A percentile compares a stretch with the other conserved stretches of the same genome.
phyloP scores from a whole-genome alignment of 1,284 basidiomycete genomes.

The Mycosarcoma mackinlayi region DNA sequence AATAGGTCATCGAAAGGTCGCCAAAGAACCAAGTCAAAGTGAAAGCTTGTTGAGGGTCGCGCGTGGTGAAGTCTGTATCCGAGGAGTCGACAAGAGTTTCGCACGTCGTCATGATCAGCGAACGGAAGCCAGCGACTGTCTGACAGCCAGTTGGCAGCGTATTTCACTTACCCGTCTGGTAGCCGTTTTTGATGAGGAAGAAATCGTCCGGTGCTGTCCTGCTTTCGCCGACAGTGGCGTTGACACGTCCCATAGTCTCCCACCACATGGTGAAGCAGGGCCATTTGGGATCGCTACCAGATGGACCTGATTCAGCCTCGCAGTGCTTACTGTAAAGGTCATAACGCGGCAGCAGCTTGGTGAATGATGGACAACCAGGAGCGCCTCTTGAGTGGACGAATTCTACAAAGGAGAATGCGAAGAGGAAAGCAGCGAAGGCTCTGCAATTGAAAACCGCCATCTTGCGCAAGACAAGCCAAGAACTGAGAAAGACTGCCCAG shows the following conservation, averaged over 20 bases:
- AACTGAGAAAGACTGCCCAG: too few relatives aligned
- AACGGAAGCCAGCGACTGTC: too few relatives aligned
- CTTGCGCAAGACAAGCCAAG: too few relatives aligned
- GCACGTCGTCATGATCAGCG: too few relatives aligned
- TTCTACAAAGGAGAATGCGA: background rate
- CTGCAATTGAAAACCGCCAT: too few relatives aligned
- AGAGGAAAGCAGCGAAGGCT: background rate
- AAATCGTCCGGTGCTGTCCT: background rate
- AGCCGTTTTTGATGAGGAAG: slow-evolving; percentile 22
- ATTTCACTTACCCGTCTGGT: slow-evolving; percentile 12
- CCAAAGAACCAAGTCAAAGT: slow-evolving; percentile 2
- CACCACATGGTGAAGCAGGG: slow-evolving; percentile 25
- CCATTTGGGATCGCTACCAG: slow-evolving; percentile 8
- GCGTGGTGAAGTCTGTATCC: slow-evolving; percentile 29
- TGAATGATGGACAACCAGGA: background rate
- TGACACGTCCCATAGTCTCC: background rate
- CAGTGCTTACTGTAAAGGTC: slow-evolving; percentile 14
- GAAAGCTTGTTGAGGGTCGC: slow-evolving; percentile 9
- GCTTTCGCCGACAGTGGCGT: background rate
- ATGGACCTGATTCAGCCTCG: slow-evolving; percentile 5
- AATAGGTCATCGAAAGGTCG: slow-evolving; percentile 1
- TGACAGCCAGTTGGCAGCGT: too few relatives aligned
- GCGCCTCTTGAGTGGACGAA: background rate
- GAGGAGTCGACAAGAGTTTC: too few relatives aligned
- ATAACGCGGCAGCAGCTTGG: slow-evolving; percentile 19